A percentile compares a stretch with the other conserved stretches of the same genome.
Evolutionary conservation across 257 asterid species (phyloP).

Genomic region (Leonotis leonurus): DNA sequence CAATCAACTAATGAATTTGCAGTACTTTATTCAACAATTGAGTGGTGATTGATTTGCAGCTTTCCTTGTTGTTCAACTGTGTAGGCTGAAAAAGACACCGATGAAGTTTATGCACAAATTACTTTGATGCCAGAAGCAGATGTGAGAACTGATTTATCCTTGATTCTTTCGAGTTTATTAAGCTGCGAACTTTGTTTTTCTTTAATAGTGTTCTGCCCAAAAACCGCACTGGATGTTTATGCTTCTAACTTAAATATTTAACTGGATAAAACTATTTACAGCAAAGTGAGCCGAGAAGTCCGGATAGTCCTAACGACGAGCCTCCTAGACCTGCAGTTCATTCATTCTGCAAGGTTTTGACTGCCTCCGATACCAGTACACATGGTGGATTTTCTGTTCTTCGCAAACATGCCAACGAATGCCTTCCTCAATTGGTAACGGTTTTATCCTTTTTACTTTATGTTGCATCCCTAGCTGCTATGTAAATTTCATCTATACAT

Average conservation of each 20-base stretch:
- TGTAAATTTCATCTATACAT: neutral
- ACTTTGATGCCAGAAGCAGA: slow-evolving; percentile 67
- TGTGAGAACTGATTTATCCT: slow-evolving; percentile 34
- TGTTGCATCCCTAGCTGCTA: neutral
- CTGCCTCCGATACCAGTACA: slow-evolving; percentile 90
- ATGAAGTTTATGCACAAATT: slow-evolving; percentile 90
- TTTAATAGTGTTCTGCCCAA: neutral
- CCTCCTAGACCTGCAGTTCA: slow-evolving; percentile 52
- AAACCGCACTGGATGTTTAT: neutral
- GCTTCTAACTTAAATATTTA: neutral
- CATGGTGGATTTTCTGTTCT: slow-evolving; percentile 95
- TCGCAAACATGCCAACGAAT: slow-evolving; percentile 77
- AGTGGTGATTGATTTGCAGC: slow-evolving; percentile 7
- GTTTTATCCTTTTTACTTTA: neutral
- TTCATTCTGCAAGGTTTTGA: slow-evolving; percentile 85
- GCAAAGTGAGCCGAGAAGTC: slow-evolving; percentile 60
- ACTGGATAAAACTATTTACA: slow-evolving; percentile 21
- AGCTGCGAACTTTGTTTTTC: neutral
- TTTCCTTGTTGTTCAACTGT: neutral
- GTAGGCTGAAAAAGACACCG: slow-evolving; percentile 84
- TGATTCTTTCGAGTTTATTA: neutral
- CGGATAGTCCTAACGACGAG: slow-evolving; percentile 38
- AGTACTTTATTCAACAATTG: too few species aligned
- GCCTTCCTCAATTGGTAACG: slow-evolving; percentile 83
- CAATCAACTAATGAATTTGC: too few species aligned